A percentile compares a stretch with the other conserved stretches of the same genome.
Conservation (phyloP, 2,329 filamentous ascomycete species). For the Diaporthe aspalathi region DNA sequence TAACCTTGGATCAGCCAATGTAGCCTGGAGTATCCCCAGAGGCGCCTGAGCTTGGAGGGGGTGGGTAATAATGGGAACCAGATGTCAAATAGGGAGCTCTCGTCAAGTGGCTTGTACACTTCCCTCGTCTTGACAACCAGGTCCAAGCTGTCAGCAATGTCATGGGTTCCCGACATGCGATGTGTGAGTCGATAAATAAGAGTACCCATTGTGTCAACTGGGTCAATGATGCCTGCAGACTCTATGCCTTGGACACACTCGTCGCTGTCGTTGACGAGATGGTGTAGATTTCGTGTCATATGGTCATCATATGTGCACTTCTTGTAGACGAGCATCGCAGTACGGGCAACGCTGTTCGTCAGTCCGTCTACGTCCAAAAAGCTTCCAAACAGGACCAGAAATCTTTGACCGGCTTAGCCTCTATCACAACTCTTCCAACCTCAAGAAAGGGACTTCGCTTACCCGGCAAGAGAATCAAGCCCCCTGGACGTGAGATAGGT, state of each 20-base stretch:
- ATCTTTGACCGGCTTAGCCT: not conserved
- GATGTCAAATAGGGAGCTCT: not conserved
- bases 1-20: conserved; percentile 3
- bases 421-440: not conserved
- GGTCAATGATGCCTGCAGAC: not conserved
- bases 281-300: not conserved
- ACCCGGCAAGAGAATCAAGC: conserved; percentile 16
- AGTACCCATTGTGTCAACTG: conserved; percentile 10
- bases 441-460: not conserved
- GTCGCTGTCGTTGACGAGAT: conserved; percentile 3
- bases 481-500: conserved; percentile 5
- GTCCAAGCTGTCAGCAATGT: not conserved
- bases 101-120: conserved; percentile 1
- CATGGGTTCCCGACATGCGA: conserved; percentile 2
- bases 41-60: not conserved
- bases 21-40: conserved; percentile 4
- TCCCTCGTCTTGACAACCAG: conserved; percentile 13
- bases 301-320: conserved; percentile 3
- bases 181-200: not conserved
- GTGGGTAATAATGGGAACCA: conserved; percentile 11
- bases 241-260: conserved; percentile 2
- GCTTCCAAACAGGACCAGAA: conserved; percentile 9
- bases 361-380: conserved; percentile 6
- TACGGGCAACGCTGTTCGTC: not conserved
- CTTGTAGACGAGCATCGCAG: conserved; percentile 7